phyloP scores from a whole-genome alignment of 805 yeast genomes.

The Metschnikowia orientalis region DNA sequence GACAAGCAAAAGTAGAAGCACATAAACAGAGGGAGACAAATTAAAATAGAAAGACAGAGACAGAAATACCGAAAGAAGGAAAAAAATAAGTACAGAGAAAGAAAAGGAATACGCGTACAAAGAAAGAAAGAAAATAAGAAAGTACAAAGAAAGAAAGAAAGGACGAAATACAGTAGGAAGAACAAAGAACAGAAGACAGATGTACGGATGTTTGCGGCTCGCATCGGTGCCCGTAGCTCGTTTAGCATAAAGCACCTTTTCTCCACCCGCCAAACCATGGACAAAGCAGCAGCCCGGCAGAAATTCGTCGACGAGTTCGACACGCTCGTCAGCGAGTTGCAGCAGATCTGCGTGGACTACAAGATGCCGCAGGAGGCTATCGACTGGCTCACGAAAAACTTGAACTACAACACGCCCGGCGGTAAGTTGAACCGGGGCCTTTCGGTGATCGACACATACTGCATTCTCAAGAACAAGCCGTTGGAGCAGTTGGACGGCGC shows the following conservation, averaged over 20 bases:
- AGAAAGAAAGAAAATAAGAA: too few relatives aligned
- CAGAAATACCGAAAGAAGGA: neutral
- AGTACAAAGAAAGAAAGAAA: neutral
- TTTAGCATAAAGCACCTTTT: too few relatives aligned
- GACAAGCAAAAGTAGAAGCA: too few relatives aligned
- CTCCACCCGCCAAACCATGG: slow-evolving; percentile 17
- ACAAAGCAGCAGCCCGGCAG: slow-evolving; percentile 40
- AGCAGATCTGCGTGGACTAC: slow-evolving; percentile 54
- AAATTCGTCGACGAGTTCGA: slow-evolving; percentile 71
- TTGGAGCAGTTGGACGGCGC: slow-evolving; percentile 51
- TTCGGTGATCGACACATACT: slow-evolving; percentile 90
- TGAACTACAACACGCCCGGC: slow-evolving; percentile 88
- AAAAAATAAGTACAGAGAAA: neutral
- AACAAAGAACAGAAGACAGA: too few relatives aligned
- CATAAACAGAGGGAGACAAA: too few relatives aligned
- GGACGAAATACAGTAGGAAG: neutral
- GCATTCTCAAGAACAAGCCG: slow-evolving; percentile 62
- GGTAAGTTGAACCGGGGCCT: slow-evolving; percentile 96
- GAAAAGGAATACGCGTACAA: neutral
- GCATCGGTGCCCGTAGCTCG: too few relatives aligned
- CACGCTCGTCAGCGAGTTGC: slow-evolving; percentile 69
- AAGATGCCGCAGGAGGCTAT: slow-evolving; percentile 85
- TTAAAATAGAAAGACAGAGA: too few relatives aligned
- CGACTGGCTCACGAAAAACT: slow-evolving; percentile 70
- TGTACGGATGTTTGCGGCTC: too few relatives aligned